These are phyloP conservation scores for Sphaerosporella brunnea DNA, from an alignment of 495 filamentous ascomycete species.

Conservation along the genomic window DNA sequence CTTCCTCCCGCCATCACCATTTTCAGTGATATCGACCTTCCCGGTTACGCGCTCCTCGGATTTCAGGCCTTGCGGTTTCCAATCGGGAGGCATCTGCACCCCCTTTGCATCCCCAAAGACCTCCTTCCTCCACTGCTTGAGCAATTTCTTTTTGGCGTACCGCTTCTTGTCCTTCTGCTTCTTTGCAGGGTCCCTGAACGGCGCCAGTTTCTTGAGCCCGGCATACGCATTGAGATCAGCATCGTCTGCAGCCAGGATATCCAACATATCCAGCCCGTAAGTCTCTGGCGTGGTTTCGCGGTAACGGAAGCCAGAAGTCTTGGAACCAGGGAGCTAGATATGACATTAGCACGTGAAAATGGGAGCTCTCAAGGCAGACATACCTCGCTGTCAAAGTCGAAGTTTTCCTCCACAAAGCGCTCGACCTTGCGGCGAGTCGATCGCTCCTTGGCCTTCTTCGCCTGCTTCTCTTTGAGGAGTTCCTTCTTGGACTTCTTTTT, in stretches of 20 bases:
- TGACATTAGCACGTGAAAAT: conserved; percentile 1
- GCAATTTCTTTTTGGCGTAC: conserved; percentile 74
- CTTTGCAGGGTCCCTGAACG: conserved; percentile 73
- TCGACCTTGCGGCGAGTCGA: conserved; percentile 70
- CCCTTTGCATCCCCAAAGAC: conserved; percentile 65
- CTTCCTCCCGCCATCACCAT: conserved; percentile 19
- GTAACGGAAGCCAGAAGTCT: conserved; percentile 58
- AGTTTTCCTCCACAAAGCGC: conserved; percentile 62
- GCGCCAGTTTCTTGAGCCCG: conserved; percentile 82
- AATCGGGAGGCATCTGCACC: conserved; percentile 26
- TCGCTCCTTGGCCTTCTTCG: conserved; percentile 55
- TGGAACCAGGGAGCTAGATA: conserved; percentile 15
- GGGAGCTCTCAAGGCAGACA: conserved; percentile 11
- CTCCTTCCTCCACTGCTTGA: conserved; percentile 82
- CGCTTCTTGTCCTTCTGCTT: conserved; percentile 73
- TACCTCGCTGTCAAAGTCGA: conserved; percentile 50
- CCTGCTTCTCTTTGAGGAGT: conserved; percentile 45
- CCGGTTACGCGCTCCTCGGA: background rate
- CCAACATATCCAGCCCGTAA: conserved; percentile 72
- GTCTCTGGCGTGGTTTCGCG: conserved; percentile 79
- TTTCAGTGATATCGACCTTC: conserved; percentile 8
- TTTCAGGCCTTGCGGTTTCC: conserved; percentile 11
- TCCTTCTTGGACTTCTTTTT: conserved; percentile 48
- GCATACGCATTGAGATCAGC: conserved; percentile 73
- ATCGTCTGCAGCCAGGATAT: conserved; percentile 82